phyloP scores from a whole-genome alignment of 2,329 filamentous ascomycete genomes.

The Ceratocystiopsis sp. region DNA sequence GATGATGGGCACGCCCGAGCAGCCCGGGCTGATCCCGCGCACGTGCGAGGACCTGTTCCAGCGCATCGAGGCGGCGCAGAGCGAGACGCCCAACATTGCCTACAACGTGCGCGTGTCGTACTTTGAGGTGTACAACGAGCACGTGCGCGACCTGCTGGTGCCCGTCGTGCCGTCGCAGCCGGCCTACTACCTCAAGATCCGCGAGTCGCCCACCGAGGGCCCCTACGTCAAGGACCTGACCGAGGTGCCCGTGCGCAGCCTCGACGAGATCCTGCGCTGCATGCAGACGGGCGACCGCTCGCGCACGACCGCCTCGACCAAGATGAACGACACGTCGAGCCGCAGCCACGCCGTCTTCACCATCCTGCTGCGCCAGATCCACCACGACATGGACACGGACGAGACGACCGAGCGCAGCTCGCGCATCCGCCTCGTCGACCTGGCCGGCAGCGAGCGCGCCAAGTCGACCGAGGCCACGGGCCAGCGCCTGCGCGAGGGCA shows the following conservation, averaged over 20 bases:
- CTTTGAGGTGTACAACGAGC: conserved; percentile 97
- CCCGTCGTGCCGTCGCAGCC: conserved; percentile 35
- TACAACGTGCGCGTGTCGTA: conserved; percentile 98
- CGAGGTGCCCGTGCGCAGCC: conserved; percentile 67
- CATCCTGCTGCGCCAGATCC: conserved; percentile 94
- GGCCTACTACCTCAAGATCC: conserved; percentile 83
- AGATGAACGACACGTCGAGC: conserved; percentile 98
- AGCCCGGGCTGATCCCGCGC: conserved; percentile 85
- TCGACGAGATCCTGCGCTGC: conserved; percentile 70
- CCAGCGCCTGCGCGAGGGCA: conserved; percentile 76
- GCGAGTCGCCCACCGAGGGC: conserved; percentile 92
- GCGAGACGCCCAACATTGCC: conserved; percentile 47
- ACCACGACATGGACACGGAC: conserved; percentile 93
- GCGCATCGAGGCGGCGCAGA: conserved; percentile 54
- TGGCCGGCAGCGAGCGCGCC: conserved; percentile 86
- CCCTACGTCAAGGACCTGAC: conserved; percentile 97
- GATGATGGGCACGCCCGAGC: conserved; percentile 99
- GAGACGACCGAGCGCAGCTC: conserved; percentile 92
- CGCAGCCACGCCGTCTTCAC: conserved; percentile 96
- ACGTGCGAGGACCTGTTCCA: conserved; percentile 98
- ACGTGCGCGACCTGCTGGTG: conserved; percentile 72
- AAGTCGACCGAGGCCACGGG: conserved; percentile 93
- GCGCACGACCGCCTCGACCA: conserved; percentile 80
- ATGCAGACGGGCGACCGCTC: conserved; percentile 84
- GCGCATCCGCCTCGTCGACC: conserved; percentile 83